Conservation (phyloP, 306 rosid species). For the Prunus padus region DNA sequence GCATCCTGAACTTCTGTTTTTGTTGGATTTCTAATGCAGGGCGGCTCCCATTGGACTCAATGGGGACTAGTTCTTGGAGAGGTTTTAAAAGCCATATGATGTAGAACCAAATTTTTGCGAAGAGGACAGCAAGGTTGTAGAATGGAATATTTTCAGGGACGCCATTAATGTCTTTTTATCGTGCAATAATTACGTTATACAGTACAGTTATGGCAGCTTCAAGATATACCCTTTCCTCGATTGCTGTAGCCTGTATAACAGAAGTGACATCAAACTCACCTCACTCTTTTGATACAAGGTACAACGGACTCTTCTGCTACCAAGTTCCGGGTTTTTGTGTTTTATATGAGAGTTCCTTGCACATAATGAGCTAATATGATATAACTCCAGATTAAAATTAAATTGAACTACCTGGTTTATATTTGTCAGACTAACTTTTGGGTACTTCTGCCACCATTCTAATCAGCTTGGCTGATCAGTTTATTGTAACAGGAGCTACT, state of each 20-base stretch:
- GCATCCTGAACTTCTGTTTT: conserved; percentile 1
- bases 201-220: conserved; percentile 1
- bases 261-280: background rate
- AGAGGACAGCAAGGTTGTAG: conserved; percentile 11
- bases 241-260: background rate
- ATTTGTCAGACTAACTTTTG: background rate
- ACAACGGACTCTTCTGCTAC: background rate
- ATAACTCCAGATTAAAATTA: background rate
- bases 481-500: background rate
- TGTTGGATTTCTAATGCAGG: conserved; percentile 47
- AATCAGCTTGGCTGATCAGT: background rate
- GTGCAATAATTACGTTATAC: background rate
- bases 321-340: background rate
- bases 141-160: background rate
- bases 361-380: background rate
- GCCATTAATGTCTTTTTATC: background rate
- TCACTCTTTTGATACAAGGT: background rate
- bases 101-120: conserved; percentile 11
- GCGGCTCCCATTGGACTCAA: conserved; percentile 94
- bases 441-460: background rate
- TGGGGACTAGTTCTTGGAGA: conserved; percentile 93
- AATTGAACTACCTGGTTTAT: background rate
- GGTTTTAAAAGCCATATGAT: conserved; percentile 58
- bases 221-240: background rate
- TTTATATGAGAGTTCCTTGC: background rate